These are phyloP conservation scores for Tilletia horrida DNA, from an alignment of 1,284 basidiomycete genomes.

Conservation along the genomic window DNA sequence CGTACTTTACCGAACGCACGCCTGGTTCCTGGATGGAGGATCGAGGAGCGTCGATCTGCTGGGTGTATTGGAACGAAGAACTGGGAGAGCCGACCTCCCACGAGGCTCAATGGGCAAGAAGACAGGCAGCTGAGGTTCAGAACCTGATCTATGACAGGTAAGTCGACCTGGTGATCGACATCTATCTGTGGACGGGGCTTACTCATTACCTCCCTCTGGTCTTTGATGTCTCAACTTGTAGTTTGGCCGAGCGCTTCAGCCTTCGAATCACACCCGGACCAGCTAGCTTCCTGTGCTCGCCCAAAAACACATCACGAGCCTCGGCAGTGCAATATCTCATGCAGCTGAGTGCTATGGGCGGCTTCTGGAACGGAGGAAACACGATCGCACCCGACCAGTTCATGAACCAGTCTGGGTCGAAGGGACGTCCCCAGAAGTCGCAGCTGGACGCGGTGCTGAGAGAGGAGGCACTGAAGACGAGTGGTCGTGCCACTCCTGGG, in stretches of 20 bases:
- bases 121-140: slow-evolving; percentile 82
- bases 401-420: background rate
- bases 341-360: slow-evolving; percentile 31
- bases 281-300: slow-evolving; percentile 67
- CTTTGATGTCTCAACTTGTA: background rate
- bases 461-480: slow-evolving; percentile 13
- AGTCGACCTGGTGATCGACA: background rate
- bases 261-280: slow-evolving; percentile 47
- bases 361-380: slow-evolving; percentile 4
- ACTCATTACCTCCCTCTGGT: slow-evolving; percentile 6
- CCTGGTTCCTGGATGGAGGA: slow-evolving; percentile 79
- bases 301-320: slow-evolving; percentile 75
- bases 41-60: slow-evolving; percentile 75
- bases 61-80: slow-evolving; percentile 71
- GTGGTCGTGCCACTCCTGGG: background rate
- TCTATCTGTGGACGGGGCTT: slow-evolving; percentile 13
- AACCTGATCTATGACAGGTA: slow-evolving; percentile 67
- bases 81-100: slow-evolving; percentile 58
- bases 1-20: slow-evolving; percentile 79
- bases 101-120: slow-evolving; percentile 71
- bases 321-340: slow-evolving; percentile 64
- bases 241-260: slow-evolving; percentile 41
- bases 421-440: background rate
- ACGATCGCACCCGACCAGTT: slow-evolving; percentile 1
- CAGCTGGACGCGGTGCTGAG: slow-evolving; percentile 7